Percentiles rank a stretch among this genome's conserved stretches.
Conservation (phyloP, 2,329 filamentous ascomycete species). For the Alternaria viburni region DNA sequence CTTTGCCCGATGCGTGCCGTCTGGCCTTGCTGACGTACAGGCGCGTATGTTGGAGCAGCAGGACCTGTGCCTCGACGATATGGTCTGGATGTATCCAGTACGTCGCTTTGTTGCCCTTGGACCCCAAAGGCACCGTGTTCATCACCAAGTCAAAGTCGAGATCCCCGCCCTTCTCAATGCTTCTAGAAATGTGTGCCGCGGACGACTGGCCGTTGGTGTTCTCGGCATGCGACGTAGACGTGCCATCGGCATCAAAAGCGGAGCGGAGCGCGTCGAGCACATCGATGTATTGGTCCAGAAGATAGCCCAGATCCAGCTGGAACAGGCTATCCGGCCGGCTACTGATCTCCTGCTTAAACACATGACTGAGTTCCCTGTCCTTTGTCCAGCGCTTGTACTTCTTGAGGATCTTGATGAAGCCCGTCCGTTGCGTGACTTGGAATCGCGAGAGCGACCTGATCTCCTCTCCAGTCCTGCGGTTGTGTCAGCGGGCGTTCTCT, state of each 20-base stretch:
- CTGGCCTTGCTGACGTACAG: conserved; percentile 42
- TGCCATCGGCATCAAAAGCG: conserved; percentile 48
- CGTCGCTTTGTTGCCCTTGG: conserved; percentile 53
- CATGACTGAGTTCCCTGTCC: conserved; percentile 67
- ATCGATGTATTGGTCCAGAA: conserved; percentile 57
- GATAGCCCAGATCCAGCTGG: conserved; percentile 65
- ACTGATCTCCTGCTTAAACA: conserved; percentile 72
- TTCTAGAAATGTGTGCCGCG: conserved; percentile 47
- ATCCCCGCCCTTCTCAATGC: conserved; percentile 49
- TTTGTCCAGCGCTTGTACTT: conserved; percentile 91
- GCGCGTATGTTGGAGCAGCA: conserved; percentile 58
- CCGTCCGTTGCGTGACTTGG: conserved; percentile 73
- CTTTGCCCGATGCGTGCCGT: conserved; percentile 22
- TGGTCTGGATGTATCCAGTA: conserved; percentile 64
- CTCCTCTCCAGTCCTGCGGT: conserved; percentile 69
- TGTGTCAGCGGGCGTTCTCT: conserved; percentile 14
- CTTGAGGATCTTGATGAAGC: conserved; percentile 82
- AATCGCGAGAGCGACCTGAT: conserved; percentile 74
- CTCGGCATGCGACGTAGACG: conserved; percentile 14
- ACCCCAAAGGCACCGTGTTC: conserved; percentile 55
- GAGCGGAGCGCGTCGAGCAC: conserved; percentile 54
- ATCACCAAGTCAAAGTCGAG: conserved; percentile 59
- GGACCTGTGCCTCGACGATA: conserved; percentile 59
- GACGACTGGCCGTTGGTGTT: conserved; percentile 26
- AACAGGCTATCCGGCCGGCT: conserved; percentile 74